A percentile compares a stretch with the other conserved stretches of the same genome.
phyloP scores from a whole-genome alignment of 257 asterid genomes.

The Petunia secreta region DNA sequence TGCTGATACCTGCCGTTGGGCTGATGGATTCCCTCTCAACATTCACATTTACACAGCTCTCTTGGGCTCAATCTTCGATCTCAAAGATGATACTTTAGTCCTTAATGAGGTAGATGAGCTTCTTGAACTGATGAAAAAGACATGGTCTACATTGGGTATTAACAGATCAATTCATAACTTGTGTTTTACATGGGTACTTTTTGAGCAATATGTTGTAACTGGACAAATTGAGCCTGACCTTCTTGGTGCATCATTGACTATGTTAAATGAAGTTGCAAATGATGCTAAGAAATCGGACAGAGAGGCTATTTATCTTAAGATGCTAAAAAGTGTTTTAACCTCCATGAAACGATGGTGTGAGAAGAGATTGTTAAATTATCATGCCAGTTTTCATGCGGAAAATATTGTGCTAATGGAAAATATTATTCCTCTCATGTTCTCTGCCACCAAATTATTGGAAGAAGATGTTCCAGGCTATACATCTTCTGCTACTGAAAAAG shows the following conservation, averaged over 20 bases:
- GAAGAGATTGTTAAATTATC: conserved; percentile 63
- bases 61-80: conserved; percentile 51
- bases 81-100: conserved; percentile 57
- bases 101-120: conserved; percentile 70
- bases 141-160: conserved; percentile 68
- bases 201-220: conserved; percentile 60
- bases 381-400: conserved; percentile 46
- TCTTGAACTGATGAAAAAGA: conserved; percentile 68
- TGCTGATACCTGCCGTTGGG: conserved; percentile 71
- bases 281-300: conserved; percentile 63
- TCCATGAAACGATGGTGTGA: conserved; percentile 66
- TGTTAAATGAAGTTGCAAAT: conserved; percentile 61
- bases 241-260: conserved; percentile 54
- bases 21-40: conserved; percentile 70
- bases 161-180: conserved; percentile 56
- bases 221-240: conserved; percentile 66
- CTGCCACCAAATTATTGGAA: conserved; percentile 52
- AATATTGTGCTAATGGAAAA: conserved; percentile 59
- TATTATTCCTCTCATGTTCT: conserved; percentile 61
- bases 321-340: conserved; percentile 43
- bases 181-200: conserved; percentile 69
- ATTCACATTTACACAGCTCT: conserved; percentile 56
- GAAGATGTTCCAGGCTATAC: conserved; percentile 55
- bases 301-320: conserved; percentile 51
- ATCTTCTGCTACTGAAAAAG: conserved; percentile 31